Percentiles rank a stretch among this genome's conserved stretches.
Evolutionary conservation across 2,329 filamentous ascomycete species (phyloP).

Genomic region (Cladosporium velox): DNA sequence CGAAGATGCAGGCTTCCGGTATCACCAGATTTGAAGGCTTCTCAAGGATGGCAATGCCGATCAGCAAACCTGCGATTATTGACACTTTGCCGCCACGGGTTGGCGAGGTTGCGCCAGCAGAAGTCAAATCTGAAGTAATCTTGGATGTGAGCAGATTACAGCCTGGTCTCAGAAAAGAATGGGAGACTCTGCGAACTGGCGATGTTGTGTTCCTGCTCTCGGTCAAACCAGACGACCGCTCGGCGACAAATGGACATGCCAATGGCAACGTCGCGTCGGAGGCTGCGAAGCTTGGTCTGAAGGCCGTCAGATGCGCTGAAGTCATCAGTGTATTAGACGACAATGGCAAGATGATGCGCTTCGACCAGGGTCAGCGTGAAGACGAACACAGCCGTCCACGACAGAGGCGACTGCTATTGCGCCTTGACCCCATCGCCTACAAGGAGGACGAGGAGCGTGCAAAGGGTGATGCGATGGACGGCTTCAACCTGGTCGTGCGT

Average conservation of each 20-base stretch:
- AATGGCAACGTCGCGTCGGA: slow-evolving; percentile 53
- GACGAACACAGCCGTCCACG: slow-evolving; percentile 65
- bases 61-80: slow-evolving; percentile 80
- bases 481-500: slow-evolving; percentile 82
- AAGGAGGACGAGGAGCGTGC: slow-evolving; percentile 70
- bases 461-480: slow-evolving; percentile 76
- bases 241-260: slow-evolving; percentile 57
- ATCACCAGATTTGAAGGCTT: slow-evolving; percentile 74
- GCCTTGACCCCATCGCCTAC: slow-evolving; percentile 77
- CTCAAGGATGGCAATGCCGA: slow-evolving; percentile 88
- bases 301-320: slow-evolving; percentile 76
- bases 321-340: slow-evolving; percentile 85
- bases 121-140: slow-evolving; percentile 81
- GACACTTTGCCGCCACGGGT: slow-evolving; percentile 83
- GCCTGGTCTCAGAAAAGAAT: slow-evolving; percentile 76
- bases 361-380: slow-evolving; percentile 50
- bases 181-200: slow-evolving; percentile 82
- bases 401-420: slow-evolving; percentile 72
- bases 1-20: slow-evolving; percentile 63
- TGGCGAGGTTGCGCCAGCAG: slow-evolving; percentile 78
- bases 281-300: slow-evolving; percentile 61
- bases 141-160: slow-evolving; percentile 81
- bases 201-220: slow-evolving; percentile 88
- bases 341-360: slow-evolving; percentile 71
- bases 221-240: slow-evolving; percentile 62